Conservation (phyloP, 148 eudicot genomes). For the Salicornia ramosissima region DNA sequence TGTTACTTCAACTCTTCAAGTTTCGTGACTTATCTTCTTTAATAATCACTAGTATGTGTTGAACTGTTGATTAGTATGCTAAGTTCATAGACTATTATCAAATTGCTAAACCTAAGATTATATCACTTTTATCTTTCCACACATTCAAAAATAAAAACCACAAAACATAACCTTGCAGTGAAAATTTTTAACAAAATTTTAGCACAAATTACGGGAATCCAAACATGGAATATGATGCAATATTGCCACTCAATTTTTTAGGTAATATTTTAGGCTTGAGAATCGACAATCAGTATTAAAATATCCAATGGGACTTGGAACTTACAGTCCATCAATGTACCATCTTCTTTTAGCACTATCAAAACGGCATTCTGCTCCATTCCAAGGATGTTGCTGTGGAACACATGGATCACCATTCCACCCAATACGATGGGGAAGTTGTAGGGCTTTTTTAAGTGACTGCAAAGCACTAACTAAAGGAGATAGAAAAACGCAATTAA, state of each 20-base stretch:
- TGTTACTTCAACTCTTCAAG: too few relatives aligned
- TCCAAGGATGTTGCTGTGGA: constrained; percentile 98
- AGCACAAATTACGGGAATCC: too few relatives aligned
- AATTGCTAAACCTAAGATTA: background rate
- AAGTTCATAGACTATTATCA: too few relatives aligned
- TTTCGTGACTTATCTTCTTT: too few relatives aligned
- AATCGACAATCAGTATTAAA: background rate
- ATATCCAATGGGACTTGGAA: constrained; percentile 17
- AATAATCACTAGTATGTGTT: too few relatives aligned
- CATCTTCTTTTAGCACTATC: constrained; percentile 52
- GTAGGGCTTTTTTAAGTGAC: constrained; percentile 58
- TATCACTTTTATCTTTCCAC: background rate
- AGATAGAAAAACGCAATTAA: constrained; percentile 8
- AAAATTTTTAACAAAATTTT: too few relatives aligned
- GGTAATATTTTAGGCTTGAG: background rate
- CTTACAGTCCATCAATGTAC: constrained; percentile 96
- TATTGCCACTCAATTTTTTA: background rate
- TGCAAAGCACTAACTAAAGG: constrained; percentile 72
- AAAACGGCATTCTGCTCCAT: constrained; percentile 87
- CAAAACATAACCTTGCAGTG: too few relatives aligned
- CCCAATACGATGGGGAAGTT: constrained; percentile 93
- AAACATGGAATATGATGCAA: background rate
- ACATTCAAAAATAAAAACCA: too few relatives aligned
- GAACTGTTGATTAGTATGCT: too few relatives aligned
- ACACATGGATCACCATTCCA: constrained; percentile 99